Percentiles rank a stretch among this genome's conserved stretches.
Conservation (phyloP, 805 yeast species). For the Candida xyloterini region DNA sequence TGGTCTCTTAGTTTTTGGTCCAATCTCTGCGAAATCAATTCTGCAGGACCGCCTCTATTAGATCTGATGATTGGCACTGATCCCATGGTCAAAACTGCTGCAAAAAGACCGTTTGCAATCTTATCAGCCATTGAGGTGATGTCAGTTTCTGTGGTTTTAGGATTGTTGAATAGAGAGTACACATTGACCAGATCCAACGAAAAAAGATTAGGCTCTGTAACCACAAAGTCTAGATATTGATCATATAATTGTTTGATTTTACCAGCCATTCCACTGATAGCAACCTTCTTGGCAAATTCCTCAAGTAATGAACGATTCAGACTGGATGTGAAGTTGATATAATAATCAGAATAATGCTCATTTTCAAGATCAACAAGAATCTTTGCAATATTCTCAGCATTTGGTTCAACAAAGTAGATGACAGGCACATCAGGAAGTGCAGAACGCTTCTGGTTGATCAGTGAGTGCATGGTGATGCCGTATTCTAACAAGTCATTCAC, state of each 20-base stretch:
- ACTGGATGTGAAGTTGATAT: slow-evolving; percentile 83
- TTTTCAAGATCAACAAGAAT: slow-evolving; percentile 70
- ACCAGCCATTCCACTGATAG: slow-evolving; percentile 64
- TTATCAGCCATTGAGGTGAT: slow-evolving; percentile 66
- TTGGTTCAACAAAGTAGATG: slow-evolving; percentile 87
- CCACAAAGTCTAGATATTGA: slow-evolving; percentile 88
- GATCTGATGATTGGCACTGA: slow-evolving; percentile 88
- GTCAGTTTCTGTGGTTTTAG: slow-evolving; percentile 68
- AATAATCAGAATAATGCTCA: slow-evolving; percentile 75
- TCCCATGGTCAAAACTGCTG: slow-evolving; percentile 72
- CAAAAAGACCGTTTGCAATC: slow-evolving; percentile 78
- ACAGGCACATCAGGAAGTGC: slow-evolving; percentile 93
- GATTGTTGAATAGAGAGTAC: slow-evolving; percentile 67
- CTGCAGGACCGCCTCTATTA: slow-evolving; percentile 93
- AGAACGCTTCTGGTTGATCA: slow-evolving; percentile 69
- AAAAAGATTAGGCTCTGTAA: slow-evolving; percentile 89
- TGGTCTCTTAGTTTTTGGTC: slow-evolving; percentile 84
- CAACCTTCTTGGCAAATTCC: slow-evolving; percentile 80
- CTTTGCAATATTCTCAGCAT: slow-evolving; percentile 63
- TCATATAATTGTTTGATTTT: slow-evolving; percentile 87
- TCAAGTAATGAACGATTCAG: slow-evolving; percentile 78
- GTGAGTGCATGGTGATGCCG: slow-evolving; percentile 88
- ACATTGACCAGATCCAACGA: slow-evolving; percentile 66
- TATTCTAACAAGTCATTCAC: slow-evolving; percentile 86
- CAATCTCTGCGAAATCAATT: slow-evolving; percentile 81